These are phyloP conservation scores for Neofusicoccum ribis DNA, from an alignment of 2,329 filamentous ascomycete genomes.

Conservation along the genomic window DNA sequence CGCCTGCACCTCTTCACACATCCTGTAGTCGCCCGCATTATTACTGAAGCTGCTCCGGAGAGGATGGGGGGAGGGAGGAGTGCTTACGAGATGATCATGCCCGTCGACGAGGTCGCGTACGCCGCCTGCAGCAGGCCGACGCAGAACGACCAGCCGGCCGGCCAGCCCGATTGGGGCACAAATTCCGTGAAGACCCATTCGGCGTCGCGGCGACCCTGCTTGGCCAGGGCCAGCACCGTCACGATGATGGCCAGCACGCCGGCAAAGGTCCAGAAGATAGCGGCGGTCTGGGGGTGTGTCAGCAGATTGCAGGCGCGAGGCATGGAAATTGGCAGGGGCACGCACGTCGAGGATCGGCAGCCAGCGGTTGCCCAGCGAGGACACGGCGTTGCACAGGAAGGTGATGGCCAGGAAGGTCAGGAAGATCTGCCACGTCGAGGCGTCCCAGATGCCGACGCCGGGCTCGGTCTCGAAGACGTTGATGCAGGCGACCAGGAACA, in stretches of 20 bases:
- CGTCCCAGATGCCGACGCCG: slow-evolving; percentile 48
- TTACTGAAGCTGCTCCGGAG: neutral
- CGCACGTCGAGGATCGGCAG: slow-evolving; percentile 66
- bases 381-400: slow-evolving; percentile 52
- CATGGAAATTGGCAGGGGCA: slow-evolving; percentile 19
- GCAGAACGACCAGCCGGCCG: slow-evolving; percentile 70
- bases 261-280: slow-evolving; percentile 74
- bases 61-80: slow-evolving; percentile 25
- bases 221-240: slow-evolving; percentile 65
- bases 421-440: slow-evolving; percentile 48
- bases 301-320: neutral
- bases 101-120: slow-evolving; percentile 73
- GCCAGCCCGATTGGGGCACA: slow-evolving; percentile 68
- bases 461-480: slow-evolving; percentile 54
- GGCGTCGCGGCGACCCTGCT: slow-evolving; percentile 64
- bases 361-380: slow-evolving; percentile 55
- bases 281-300: slow-evolving; percentile 57
- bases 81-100: slow-evolving; percentile 75
- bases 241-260: slow-evolving; percentile 67
- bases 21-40: slow-evolving; percentile 43
- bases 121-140: slow-evolving; percentile 71
- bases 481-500: slow-evolving; percentile 56
- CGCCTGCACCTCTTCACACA: slow-evolving; percentile 71
- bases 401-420: slow-evolving; percentile 53
- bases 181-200: slow-evolving; percentile 68